Percentiles rank a stretch among this genome's conserved stretches.
These are phyloP conservation scores for Fusarium phyllophilum DNA, from an alignment of 2,329 filamentous ascomycete genomes.

Conservation along the genomic window DNA sequence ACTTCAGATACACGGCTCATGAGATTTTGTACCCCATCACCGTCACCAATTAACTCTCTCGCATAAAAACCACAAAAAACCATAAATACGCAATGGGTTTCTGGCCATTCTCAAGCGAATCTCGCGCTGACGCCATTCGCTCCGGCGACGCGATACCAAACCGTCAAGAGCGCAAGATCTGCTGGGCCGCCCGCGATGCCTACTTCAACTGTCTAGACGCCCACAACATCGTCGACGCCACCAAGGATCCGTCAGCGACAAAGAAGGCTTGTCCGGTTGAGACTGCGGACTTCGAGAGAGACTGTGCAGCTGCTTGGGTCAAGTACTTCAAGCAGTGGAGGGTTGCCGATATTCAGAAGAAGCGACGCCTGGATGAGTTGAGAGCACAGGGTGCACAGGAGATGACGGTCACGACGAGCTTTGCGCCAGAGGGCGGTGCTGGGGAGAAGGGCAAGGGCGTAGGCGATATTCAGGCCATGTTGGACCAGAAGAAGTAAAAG, in stretches of 20 bases:
- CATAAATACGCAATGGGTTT: constrained; percentile 55
- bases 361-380: constrained; percentile 79
- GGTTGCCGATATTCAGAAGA: constrained; percentile 90
- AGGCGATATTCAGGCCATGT: constrained; percentile 53
- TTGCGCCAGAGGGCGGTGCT: constrained; percentile 49
- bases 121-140: constrained; percentile 65
- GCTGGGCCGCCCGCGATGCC: constrained; percentile 88
- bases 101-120: constrained; percentile 58
- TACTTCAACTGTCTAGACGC: constrained; percentile 91
- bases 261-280: constrained; percentile 54
- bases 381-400: constrained; percentile 76
- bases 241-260: constrained; percentile 55
- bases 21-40: constrained; percentile 28
- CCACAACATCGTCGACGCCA: constrained; percentile 79
- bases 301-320: constrained; percentile 93
- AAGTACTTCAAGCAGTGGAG: constrained; percentile 98
- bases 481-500: constrained; percentile 50
- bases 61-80: constrained; percentile 13
- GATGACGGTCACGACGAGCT: constrained; percentile 58
- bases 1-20: constrained; percentile 3
- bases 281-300: constrained; percentile 74
- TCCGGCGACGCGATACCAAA: constrained; percentile 78
- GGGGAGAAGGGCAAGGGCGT: constrained; percentile 47
- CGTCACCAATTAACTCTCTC: background rate
- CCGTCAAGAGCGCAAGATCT: constrained; percentile 80